Evolutionary conservation across 1,139 yeast genomes (phyloP), one percentile per base, ranked within the genome.

Genomic region (Pichia sp.): DNA sequence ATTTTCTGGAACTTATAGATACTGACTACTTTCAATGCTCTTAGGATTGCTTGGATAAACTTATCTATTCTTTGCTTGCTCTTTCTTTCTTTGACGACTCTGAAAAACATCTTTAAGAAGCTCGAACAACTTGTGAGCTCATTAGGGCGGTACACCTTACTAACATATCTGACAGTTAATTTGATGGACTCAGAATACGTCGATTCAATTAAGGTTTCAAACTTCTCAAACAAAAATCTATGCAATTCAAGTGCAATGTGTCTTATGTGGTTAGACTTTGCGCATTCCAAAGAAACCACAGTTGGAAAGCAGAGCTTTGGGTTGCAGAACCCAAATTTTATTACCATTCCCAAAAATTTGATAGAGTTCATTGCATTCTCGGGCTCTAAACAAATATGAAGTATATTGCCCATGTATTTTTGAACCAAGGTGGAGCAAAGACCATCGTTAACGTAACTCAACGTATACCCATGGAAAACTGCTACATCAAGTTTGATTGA

Each of bases 401-500:
- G 69, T 5, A 85, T 74, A 6, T 69, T 67, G 1, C 68, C 68
- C 52, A 85, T 68, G 62, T 82, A 87, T 50, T 89, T 72, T 57
- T 88, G 90, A 19, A 82, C 85, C 11, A 89, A 64, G 0, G 88
- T 83, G 0, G 92, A 80, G 64, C 93, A 85, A 0, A 87, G 81
- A 15, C 90, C 87, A 64, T 88, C 95, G 60, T 75, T 79, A 38
- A 78, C 75, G 59, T 76, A 76, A 0, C 72, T 64, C 2, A 75
- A 65, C 7, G 75, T 71, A 15, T 70, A 70, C 0, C 87, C 87
- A 62, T 80, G 82, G 61, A 84, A 80, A 1, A 77, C 79, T 3
- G 73, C 76, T n/a, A 76, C 67, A 62, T 81, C 84, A 32, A 76
- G 64, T 41, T 67, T 66, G 8, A 64, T 63, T 5, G 65, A 64